A percentile compares a stretch with the other conserved stretches of the same genome.
phyloP scores from a whole-genome alignment of 2,329 filamentous ascomycete species.

The Ceratocystis papillata region DNA sequence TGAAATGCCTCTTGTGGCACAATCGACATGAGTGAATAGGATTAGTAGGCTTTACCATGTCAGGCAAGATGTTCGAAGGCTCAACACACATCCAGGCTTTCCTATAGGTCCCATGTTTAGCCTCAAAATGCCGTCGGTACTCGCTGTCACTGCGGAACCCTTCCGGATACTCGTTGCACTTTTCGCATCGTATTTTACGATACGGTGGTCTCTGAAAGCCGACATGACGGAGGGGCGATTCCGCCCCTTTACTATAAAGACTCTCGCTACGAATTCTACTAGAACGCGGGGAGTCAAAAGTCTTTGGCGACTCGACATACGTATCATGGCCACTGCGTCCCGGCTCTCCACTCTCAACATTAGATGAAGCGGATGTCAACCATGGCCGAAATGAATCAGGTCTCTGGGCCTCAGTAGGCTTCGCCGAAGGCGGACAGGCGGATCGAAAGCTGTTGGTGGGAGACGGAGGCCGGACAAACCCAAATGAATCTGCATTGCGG shows the following conservation, averaged over 20 bases:
- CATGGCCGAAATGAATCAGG: constrained; percentile 15
- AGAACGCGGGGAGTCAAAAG: constrained; percentile 22
- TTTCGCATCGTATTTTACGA: constrained; percentile 59
- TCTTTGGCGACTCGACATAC: constrained; percentile 18
- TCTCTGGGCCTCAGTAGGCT: background rate
- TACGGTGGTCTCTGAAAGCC: constrained; percentile 43
- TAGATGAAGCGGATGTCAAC: constrained; percentile 14
- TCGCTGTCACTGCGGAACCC: constrained; percentile 90
- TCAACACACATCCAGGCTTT: constrained; percentile 48
- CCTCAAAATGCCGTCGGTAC: constrained; percentile 55
- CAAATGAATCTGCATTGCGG: constrained; percentile 32
- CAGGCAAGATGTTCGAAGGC: constrained; percentile 32
- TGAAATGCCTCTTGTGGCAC: constrained; percentile 42
- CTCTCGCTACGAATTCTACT: constrained; percentile 25
- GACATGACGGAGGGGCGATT: constrained; percentile 11
- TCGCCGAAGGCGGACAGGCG: background rate
- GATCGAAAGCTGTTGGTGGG: background rate
- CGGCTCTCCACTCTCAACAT: constrained; percentile 2
- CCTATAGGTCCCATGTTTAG: constrained; percentile 45
- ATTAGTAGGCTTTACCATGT: constrained; percentile 7
- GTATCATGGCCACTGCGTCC: constrained; percentile 8
- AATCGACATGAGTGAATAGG: constrained; percentile 4
- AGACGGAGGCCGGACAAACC: constrained; percentile 23
- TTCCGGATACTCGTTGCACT: constrained; percentile 71
- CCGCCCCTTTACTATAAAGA: constrained; percentile 31